Base-by-base conservation (phyloP, 2,329 filamentous ascomycete species). In the Hansfordia pulvinata region DNA sequence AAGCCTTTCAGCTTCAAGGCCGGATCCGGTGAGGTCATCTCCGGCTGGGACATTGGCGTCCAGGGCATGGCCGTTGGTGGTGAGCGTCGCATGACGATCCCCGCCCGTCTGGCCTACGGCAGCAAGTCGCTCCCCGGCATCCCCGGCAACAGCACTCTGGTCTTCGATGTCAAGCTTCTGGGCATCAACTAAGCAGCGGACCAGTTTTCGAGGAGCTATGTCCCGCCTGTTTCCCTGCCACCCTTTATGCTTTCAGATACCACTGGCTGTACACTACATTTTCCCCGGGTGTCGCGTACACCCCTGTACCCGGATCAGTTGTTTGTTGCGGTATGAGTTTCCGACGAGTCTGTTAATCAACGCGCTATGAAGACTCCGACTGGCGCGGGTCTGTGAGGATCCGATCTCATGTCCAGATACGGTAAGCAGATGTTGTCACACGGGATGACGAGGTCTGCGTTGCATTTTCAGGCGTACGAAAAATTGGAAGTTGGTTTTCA, bases 1-100 rank as follows among this genome's bases (percentile, higher is more conserved):
- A 86, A 93, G 64, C 88, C 92, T 31, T 98, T 98, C 64, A 70
- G 69, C 40, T 96, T 96, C 74, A 93, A 88, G 67, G 75, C 92
- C 34, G 92, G 90, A 42, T 74, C 76, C 50, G 86, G 86, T 35
- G 83, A 96, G 56, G 92, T 98, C 46, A 98, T 98, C 65, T 90
- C 93, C 70, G 90, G 90, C 41, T 96, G 90, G 92, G 92, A 98
- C 53, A 72, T 96, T 38, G 90, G 90, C 58, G 64, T 98, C 42
- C 67, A 70, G 41, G 92, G 92, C 57, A 94, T 98, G 84, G 65
- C 76, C 41, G 77, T 86, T 41, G 90, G 90, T 47, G 85, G 84
- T 45, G 92, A 98, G 69, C 83, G 90, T 46, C 78, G 90, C 41
- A 68, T 98, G 46, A 86, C 76, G 36, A 85, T 98, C 46, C 92